These are phyloP conservation scores for Aspergillus fischeri DNA, from an alignment of 2,329 filamentous ascomycete genomes.

Conservation along the genomic window DNA sequence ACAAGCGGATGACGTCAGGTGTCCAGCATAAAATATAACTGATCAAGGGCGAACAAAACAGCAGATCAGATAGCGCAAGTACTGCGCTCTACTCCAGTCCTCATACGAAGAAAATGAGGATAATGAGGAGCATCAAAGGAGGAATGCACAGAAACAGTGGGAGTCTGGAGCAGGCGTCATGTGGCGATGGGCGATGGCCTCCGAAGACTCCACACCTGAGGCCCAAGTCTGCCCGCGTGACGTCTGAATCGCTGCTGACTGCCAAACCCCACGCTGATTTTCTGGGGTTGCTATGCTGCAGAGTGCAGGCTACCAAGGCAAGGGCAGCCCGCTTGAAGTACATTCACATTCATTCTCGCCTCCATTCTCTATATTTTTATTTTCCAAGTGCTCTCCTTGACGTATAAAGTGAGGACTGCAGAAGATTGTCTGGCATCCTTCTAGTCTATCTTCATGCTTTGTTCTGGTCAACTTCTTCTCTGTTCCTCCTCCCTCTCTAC, in stretches of 20 bases:
- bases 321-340: not conserved
- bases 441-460: constrained; percentile 5
- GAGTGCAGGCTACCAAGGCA: not conserved
- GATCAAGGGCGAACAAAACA: not conserved
- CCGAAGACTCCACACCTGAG: not conserved
- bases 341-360: not conserved
- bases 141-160: not conserved
- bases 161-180: not conserved
- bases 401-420: not conserved
- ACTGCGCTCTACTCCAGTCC: not conserved
- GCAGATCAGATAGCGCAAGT: not conserved
- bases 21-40: not conserved
- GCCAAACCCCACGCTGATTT: not conserved
- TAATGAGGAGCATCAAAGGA: not conserved
- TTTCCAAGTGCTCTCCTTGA: not conserved
- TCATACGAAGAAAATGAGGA: not conserved
- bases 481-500: not conserved
- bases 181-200: not conserved
- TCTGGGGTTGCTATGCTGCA: not conserved
- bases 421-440: not conserved
- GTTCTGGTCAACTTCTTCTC: constrained; percentile 1
- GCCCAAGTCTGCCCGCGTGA: not conserved
- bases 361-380: not conserved
- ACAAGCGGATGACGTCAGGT: not conserved
- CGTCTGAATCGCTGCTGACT: not conserved